These are phyloP conservation scores for Arthrinium phaeospermum DNA, from an alignment of 2,329 filamentous ascomycete genomes.

Conservation along the genomic window DNA sequence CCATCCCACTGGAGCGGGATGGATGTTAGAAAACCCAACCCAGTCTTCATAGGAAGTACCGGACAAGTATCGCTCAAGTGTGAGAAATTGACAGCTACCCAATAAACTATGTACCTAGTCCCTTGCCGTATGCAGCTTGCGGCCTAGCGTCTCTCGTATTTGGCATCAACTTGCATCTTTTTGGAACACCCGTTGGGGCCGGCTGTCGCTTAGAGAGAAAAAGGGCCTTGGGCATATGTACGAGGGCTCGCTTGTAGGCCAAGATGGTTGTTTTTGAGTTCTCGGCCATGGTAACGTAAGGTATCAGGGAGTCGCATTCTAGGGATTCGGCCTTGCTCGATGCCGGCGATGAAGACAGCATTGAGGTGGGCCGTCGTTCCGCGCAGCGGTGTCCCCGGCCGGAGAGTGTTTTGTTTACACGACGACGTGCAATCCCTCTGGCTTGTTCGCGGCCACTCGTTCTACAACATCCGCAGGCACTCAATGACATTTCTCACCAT, in stretches of 20 bases:
- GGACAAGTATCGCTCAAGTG: background rate
- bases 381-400: background rate
- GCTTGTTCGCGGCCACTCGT: background rate
- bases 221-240: background rate
- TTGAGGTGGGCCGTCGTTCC: background rate
- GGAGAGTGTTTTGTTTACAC: background rate
- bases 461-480: background rate
- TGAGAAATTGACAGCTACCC: background rate
- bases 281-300: background rate
- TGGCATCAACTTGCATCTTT: background rate
- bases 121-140: background rate
- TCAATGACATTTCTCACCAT: background rate
- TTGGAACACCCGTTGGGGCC: background rate
- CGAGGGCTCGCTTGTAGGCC: background rate
- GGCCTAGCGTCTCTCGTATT: slow-evolving; percentile 10
- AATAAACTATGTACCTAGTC: background rate
- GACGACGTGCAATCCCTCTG: background rate
- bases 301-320: background rate
- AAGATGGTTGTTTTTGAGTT: background rate
- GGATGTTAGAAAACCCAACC: background rate
- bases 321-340: background rate
- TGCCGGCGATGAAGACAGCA: background rate
- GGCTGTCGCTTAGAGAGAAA: background rate
- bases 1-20: background rate
- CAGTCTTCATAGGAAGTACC: background rate